phyloP scores from a whole-genome alignment of 2,329 filamentous ascomycete genomes.

The Piedraia hortae region DNA sequence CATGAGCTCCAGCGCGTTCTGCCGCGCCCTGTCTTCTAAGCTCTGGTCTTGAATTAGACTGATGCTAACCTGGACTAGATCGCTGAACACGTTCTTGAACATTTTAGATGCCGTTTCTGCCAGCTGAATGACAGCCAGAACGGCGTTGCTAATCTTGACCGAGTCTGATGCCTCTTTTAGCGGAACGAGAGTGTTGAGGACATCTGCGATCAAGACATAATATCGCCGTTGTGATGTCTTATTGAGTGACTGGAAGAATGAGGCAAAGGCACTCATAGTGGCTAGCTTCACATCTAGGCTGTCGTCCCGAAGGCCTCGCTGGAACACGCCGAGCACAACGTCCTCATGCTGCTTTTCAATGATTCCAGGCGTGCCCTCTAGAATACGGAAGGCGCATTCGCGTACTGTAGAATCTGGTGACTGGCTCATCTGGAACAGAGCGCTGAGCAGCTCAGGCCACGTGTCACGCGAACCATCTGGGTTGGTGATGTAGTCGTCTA shows the following conservation, averaged over 20 bases:
- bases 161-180: conserved; percentile 80
- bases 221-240: conserved; percentile 81
- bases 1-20: conserved; percentile 92
- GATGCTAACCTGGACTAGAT: conserved; percentile 74
- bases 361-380: conserved; percentile 78
- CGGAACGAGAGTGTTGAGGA: conserved; percentile 80
- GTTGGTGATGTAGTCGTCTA: conserved; percentile 31
- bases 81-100: conserved; percentile 88
- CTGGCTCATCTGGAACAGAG: conserved; percentile 74
- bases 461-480: conserved; percentile 20
- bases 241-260: conserved; percentile 73
- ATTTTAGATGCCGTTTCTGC: conserved; percentile 89
- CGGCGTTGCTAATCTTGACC: conserved; percentile 68
- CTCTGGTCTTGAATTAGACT: conserved; percentile 93
- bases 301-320: conserved; percentile 73
- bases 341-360: conserved; percentile 91
- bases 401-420: conserved; percentile 58
- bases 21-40: conserved; percentile 61
- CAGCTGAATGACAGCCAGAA: conserved; percentile 76
- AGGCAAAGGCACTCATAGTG: conserved; percentile 87
- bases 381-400: conserved; percentile 83
- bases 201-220: conserved; percentile 60
- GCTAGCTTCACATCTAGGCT: conserved; percentile 68
- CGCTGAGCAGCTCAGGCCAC: conserved; percentile 71
- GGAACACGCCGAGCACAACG: conserved; percentile 66